Percentiles rank a stretch among this genome's conserved stretches.
Evolutionary conservation across 805 yeast genomes (phyloP).

Genomic region (Sporopachydermia quercuum): DNA sequence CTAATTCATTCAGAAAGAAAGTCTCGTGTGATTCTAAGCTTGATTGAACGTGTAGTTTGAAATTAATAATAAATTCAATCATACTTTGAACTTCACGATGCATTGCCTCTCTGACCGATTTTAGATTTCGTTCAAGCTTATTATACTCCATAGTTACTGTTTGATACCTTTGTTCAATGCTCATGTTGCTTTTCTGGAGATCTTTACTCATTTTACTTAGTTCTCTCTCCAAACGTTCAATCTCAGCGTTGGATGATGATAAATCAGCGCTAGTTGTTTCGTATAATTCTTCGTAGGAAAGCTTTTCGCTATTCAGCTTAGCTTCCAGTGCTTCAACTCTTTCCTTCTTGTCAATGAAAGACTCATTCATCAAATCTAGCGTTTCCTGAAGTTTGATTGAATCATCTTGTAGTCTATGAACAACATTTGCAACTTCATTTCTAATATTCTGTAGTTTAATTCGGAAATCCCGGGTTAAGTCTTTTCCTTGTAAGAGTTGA

Average conservation of each 20-base stretch:
- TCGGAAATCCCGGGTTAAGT: conserved; percentile 22
- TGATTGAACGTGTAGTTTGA: conserved; percentile 54
- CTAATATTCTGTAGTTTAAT: conserved; percentile 28
- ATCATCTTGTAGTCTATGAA: conserved; percentile 41
- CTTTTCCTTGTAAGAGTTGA: conserved; percentile 22
- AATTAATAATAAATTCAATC: conserved; percentile 43
- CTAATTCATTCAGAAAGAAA: conserved; percentile 26
- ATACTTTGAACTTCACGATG: conserved; percentile 39
- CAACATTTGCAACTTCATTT: conserved; percentile 27
- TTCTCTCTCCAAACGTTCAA: conserved; percentile 48
- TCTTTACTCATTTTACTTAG: conserved; percentile 32
- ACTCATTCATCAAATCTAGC: conserved; percentile 40
- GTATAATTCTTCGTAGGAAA: conserved; percentile 39
- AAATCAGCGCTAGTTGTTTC: conserved; percentile 39
- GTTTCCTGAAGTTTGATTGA: conserved; percentile 40
- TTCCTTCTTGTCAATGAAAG: conserved; percentile 41
- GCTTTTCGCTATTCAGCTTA: conserved; percentile 33
- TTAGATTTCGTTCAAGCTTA: conserved; percentile 31
- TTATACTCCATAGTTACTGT: conserved; percentile 38
- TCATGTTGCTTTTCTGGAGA: conserved; percentile 34
- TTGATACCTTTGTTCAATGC: conserved; percentile 33
- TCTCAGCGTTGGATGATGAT: conserved; percentile 41
- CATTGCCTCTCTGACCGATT: conserved; percentile 30
- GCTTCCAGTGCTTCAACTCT: conserved; percentile 42
- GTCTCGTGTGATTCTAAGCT: conserved; percentile 45